Percentiles rank a stretch among this genome's conserved stretches.
Conservation (phyloP, 2,329 filamentous ascomycete genomes). For the Paramyrothecium sp. region DNA sequence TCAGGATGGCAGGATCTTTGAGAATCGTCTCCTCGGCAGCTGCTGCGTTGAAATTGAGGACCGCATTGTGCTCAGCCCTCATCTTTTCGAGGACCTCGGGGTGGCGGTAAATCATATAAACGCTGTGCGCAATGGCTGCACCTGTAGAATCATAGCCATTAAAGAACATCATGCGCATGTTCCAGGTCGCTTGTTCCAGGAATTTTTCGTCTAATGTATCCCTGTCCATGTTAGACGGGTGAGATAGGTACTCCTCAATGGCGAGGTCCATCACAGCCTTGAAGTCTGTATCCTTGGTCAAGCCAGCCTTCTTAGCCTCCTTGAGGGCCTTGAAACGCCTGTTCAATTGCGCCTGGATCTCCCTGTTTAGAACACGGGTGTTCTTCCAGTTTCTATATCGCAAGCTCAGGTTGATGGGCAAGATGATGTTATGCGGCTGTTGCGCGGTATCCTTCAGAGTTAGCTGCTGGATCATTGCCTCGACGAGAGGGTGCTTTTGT, state of each 20-base stretch:
- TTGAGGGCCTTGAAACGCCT: conserved; percentile 18
- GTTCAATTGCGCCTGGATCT: conserved; percentile 23
- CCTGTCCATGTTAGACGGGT: conserved; percentile 15
- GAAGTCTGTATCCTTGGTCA: neutral
- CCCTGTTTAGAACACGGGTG: conserved; percentile 21
- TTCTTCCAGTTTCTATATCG: conserved; percentile 28
- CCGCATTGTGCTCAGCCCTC: conserved; percentile 45
- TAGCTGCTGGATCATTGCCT: neutral
- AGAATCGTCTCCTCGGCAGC: neutral
- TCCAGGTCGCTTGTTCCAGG: conserved; percentile 21
- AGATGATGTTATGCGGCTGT: conserved; percentile 10
- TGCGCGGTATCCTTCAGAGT: neutral
- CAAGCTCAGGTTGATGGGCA: conserved; percentile 23
- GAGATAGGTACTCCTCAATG: conserved; percentile 24
- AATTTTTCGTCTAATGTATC: conserved; percentile 15
- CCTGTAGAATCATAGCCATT: conserved; percentile 38
- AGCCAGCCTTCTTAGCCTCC: conserved; percentile 15
- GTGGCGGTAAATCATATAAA: conserved; percentile 26
- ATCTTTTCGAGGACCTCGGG: conserved; percentile 24
- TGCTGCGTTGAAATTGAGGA: conserved; percentile 41
- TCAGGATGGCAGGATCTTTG: conserved; percentile 44
- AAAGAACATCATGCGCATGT: conserved; percentile 34
- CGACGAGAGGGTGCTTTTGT: neutral
- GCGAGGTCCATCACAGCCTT: conserved; percentile 27
- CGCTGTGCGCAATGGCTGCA: conserved; percentile 26